phyloP scores from a whole-genome alignment of 129 eudicot genomes.

The Calendula officinalis region DNA sequence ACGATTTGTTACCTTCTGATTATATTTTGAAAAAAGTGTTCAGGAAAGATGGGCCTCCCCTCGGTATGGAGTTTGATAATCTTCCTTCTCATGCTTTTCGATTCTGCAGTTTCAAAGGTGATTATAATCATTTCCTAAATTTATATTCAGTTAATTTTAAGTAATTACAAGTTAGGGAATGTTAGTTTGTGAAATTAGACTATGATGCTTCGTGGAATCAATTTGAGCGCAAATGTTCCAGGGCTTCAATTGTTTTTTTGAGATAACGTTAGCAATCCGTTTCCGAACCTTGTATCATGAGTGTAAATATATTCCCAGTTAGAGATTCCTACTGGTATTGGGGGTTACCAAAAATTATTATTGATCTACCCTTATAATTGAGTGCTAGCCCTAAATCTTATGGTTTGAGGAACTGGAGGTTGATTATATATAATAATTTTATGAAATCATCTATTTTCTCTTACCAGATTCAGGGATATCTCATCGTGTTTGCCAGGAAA shows the following conservation, averaged over 20 bases:
- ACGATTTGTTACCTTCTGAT: slow-evolving; percentile 41
- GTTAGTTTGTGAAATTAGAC: background rate
- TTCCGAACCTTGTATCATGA: slow-evolving; percentile 7
- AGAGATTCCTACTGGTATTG: background rate
- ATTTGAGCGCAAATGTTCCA: slow-evolving; percentile 17
- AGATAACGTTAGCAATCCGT: slow-evolving; percentile 5
- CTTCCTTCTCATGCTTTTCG: slow-evolving; percentile 54
- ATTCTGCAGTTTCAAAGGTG: slow-evolving; percentile 33
- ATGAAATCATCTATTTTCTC: background rate
- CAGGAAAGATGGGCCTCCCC: slow-evolving; percentile 69
- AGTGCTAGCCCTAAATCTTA: too few relatives aligned
- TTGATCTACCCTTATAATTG: too few relatives aligned
- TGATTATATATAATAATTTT: too few relatives aligned
- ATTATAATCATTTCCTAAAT: background rate
- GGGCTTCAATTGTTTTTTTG: background rate
- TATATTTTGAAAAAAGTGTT: slow-evolving; percentile 48
- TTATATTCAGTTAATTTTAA: background rate
- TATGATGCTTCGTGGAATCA: slow-evolving; percentile 9
- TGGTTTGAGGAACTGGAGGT: too few relatives aligned
- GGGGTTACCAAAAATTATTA: background rate
- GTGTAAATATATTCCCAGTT: background rate
- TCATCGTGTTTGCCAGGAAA: slow-evolving; percentile 50
- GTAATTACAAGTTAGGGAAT: background rate
- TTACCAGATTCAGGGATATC: slow-evolving; percentile 44
- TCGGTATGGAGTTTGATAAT: slow-evolving; percentile 56